These are phyloP conservation scores for Hibiscus trionum DNA, from an alignment of 345 rosid species.

Conservation along the genomic window DNA sequence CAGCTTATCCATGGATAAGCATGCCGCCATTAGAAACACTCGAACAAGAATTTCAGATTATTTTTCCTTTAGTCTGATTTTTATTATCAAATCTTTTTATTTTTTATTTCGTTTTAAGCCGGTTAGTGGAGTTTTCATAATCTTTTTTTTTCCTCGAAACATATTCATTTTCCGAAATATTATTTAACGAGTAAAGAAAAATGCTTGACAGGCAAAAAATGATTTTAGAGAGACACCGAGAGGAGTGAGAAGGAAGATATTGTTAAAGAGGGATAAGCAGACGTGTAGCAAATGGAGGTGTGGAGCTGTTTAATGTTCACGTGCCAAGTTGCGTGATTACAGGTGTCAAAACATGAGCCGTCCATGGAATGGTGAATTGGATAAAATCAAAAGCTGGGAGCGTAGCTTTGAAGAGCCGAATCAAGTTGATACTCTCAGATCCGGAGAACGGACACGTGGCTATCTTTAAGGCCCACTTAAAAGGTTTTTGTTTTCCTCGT, in stretches of 20 bases:
- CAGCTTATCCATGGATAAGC: conserved; percentile 22
- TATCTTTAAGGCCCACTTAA: not conserved
- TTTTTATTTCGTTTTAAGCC: not conserved
- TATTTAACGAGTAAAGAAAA: not conserved
- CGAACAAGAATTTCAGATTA: not conserved
- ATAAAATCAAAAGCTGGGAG: conserved; percentile 42
- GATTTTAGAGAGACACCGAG: not conserved
- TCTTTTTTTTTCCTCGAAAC: not conserved
- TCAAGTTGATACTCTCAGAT: conserved; percentile 18
- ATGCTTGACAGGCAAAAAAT: conserved; percentile 7
- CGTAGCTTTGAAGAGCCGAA: conserved; percentile 12
- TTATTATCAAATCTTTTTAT: not conserved
- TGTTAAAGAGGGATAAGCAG: conserved; percentile 16
- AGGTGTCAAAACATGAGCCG: conserved; percentile 9
- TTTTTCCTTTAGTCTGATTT: conserved; percentile 7
- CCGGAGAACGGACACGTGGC: conserved; percentile 26
- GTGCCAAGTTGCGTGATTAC: conserved; percentile 11
- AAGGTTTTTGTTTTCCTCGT: conserved; percentile 7
- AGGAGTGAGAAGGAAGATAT: conserved; percentile 27
- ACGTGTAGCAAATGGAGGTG: conserved; percentile 34
- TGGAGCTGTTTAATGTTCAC: conserved; percentile 7
- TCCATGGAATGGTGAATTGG: conserved; percentile 22
- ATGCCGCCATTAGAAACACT: conserved; percentile 19
- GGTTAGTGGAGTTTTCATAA: not conserved
- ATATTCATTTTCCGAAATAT: not conserved